Evolutionary conservation across 495 filamentous ascomycete species (phyloP).

Genomic region (Clohesyomyces aquaticus): DNA sequence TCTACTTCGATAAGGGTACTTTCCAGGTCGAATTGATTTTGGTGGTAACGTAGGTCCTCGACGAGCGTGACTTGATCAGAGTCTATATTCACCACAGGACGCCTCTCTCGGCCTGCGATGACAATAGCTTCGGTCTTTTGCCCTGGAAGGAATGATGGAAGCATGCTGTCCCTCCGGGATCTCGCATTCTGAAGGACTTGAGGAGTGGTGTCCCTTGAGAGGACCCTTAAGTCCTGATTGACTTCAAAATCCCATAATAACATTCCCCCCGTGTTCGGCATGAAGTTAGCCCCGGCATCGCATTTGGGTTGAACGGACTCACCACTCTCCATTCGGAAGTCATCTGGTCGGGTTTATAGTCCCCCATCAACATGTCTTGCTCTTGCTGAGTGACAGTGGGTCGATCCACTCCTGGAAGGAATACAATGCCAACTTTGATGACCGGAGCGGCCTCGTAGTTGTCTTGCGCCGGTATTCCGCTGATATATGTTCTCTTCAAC

Average conservation of each 20-base stretch:
- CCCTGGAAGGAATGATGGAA: slow-evolving; percentile 2
- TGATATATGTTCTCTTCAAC: slow-evolving; percentile 12
- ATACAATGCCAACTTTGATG: slow-evolving; percentile 42
- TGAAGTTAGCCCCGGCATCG: too few species aligned
- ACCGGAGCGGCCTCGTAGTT: slow-evolving; percentile 40
- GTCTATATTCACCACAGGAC: slow-evolving; percentile 43
- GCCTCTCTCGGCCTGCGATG: not conserved
- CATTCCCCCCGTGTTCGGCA: slow-evolving; percentile 43
- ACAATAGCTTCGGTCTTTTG: slow-evolving; percentile 4
- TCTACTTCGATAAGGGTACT: slow-evolving; percentile 48
- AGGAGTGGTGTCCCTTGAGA: slow-evolving; percentile 39
- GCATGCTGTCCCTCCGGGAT: not conserved
- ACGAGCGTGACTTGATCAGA: slow-evolving; percentile 43
- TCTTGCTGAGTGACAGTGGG: slow-evolving; percentile 45
- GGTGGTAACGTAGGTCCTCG: slow-evolving; percentile 37
- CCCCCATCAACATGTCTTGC: slow-evolving; percentile 40
- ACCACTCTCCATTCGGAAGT: slow-evolving; percentile 45
- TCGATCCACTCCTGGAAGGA: slow-evolving; percentile 45
- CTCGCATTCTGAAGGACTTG: slow-evolving; percentile 25
- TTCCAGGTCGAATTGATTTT: slow-evolving; percentile 40
- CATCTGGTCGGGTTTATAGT: slow-evolving; percentile 43
- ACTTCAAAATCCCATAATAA: slow-evolving; percentile 45
- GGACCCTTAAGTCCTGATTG: slow-evolving; percentile 38
- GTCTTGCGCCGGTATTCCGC: slow-evolving; percentile 40
- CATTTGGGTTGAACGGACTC: too few species aligned